Conservation (phyloP, 306 rosid species). For the Prunus dulcis region DNA sequence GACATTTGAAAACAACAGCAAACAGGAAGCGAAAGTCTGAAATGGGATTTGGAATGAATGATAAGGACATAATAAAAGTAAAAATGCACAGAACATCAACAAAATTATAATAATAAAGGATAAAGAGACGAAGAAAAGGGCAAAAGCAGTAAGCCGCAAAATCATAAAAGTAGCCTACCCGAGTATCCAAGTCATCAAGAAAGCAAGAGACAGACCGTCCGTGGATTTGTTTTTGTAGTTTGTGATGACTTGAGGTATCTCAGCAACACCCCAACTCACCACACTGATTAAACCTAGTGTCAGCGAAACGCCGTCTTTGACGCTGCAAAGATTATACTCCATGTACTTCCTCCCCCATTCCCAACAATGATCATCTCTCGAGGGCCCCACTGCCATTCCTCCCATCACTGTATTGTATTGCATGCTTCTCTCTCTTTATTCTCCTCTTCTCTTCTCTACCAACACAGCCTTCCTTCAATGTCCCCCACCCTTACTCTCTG, state of each 20-base stretch:
- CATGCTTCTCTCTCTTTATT: too few species aligned
- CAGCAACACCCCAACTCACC: conserved; percentile 71
- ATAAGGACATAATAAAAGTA: too few species aligned
- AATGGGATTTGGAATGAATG: too few species aligned
- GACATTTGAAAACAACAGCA: too few species aligned
- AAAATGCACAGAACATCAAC: too few species aligned
- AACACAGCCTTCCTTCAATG: too few species aligned
- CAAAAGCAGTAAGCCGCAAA: not conserved
- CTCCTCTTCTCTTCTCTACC: too few species aligned
- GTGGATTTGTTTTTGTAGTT: conserved; percentile 62
- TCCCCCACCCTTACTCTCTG: too few species aligned
- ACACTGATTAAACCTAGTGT: conserved; percentile 62
- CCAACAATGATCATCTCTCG: conserved; percentile 28
- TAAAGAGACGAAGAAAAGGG: not conserved
- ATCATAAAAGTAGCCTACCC: conserved; percentile 42
- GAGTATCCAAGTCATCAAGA: conserved; percentile 77
- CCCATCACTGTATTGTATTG: too few species aligned
- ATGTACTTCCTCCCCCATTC: conserved; percentile 37
- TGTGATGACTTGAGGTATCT: conserved; percentile 78
- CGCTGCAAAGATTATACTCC: conserved; percentile 37
- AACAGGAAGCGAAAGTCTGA: too few species aligned
- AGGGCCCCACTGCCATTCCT: not conserved
- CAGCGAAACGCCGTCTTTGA: conserved; percentile 53
- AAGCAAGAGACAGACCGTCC: conserved; percentile 65
- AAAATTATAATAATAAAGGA: too few species aligned